Conservation (phyloP, 805 yeast genomes). For the Starmerella vaccinii region DNA sequence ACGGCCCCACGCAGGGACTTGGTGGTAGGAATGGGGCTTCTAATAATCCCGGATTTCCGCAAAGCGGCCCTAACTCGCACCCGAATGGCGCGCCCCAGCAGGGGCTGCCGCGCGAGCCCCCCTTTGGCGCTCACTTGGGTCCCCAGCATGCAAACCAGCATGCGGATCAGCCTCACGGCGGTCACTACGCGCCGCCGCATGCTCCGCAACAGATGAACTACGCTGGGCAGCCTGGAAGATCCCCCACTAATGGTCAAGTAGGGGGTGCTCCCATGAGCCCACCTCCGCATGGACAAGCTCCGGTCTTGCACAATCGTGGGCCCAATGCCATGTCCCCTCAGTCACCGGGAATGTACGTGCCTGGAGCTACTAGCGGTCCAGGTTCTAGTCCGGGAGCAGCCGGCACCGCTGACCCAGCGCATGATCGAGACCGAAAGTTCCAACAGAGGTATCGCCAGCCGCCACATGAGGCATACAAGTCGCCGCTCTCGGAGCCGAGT, state of each 20-base stretch:
- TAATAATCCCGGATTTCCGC: too few species aligned
- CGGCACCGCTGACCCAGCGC: not conserved
- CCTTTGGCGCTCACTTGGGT: not conserved
- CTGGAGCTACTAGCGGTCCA: not conserved
- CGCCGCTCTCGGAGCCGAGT: constrained; percentile 18
- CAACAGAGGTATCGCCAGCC: constrained; percentile 18
- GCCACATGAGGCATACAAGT: constrained; percentile 8
- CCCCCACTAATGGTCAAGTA: not conserved
- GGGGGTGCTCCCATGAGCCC: not conserved
- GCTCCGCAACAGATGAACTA: not conserved
- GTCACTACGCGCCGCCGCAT: not conserved
- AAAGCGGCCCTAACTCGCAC: too few species aligned
- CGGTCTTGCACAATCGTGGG: not conserved
- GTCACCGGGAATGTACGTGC: constrained; percentile 1
- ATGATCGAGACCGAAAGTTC: constrained; percentile 10
- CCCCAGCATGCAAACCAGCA: not conserved
- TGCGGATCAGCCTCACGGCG: not conserved
- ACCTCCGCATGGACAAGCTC: constrained; percentile 7
- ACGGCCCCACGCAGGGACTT: too few species aligned
- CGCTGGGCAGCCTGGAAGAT: not conserved
- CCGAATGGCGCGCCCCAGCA: not conserved
- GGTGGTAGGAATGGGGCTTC: too few species aligned
- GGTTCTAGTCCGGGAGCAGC: not conserved
- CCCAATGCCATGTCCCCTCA: not conserved
- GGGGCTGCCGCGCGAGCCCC: too few species aligned